These are phyloP conservation scores for Neoboletus brunneissimus DNA, from an alignment of 768 basidiomycete genomes.

Conservation along the genomic window DNA sequence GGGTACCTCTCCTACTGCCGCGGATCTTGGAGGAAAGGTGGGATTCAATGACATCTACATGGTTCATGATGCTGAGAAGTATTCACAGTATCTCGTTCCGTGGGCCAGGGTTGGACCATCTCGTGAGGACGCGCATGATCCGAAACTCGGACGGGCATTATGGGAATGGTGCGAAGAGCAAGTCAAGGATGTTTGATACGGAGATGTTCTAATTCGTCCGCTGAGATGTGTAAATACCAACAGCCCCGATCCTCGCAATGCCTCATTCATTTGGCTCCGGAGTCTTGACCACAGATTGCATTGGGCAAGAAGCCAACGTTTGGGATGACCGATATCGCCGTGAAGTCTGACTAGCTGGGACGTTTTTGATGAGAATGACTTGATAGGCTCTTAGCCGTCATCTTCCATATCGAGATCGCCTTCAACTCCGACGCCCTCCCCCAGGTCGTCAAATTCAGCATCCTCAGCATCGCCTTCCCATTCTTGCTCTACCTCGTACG, in stretches of 20 bases:
- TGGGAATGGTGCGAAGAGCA: constrained; percentile 40
- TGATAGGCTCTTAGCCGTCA: constrained; percentile 39
- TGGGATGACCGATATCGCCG: not conserved
- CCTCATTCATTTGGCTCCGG: not conserved
- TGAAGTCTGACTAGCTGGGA: not conserved
- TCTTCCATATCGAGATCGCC: constrained; percentile 67
- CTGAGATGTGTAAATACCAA: not conserved
- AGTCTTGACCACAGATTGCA: not conserved
- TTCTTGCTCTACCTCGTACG: constrained; percentile 25
- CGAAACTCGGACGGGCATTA: constrained; percentile 24
- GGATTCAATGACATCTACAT: not conserved
- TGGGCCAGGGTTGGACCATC: constrained; percentile 33
- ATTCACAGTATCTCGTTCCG: constrained; percentile 32
- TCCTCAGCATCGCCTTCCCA: constrained; percentile 45
- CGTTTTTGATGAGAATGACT: not conserved
- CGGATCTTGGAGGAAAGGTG: constrained; percentile 28
- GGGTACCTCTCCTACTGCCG: constrained; percentile 26
- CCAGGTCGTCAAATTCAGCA: constrained; percentile 61
- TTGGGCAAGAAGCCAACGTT: not conserved
- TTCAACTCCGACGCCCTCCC: constrained; percentile 64
- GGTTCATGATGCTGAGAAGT: not conserved
- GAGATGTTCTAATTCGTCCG: not conserved
- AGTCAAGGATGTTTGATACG: constrained; percentile 16
- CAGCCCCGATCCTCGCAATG: not conserved
- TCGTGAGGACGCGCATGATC: constrained; percentile 20